Conservation (phyloP, 2,329 filamentous ascomycete genomes). For the Pestalotiopsis sp. region DNA sequence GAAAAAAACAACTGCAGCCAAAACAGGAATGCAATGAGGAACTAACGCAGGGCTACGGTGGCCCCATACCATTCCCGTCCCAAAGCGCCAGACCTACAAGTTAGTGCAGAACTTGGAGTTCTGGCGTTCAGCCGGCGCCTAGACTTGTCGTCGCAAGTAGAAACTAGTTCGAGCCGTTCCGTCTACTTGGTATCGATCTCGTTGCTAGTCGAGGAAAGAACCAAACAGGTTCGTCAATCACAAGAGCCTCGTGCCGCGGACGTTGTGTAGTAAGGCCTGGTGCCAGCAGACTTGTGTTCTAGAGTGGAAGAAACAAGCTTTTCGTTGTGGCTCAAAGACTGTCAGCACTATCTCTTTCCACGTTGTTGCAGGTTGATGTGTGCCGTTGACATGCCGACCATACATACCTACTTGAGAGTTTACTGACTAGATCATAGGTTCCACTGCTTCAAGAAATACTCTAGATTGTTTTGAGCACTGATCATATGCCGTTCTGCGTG, state of each 20-base stretch:
- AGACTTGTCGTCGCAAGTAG: not conserved
- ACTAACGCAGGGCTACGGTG: not conserved
- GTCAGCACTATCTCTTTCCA: too few species aligned
- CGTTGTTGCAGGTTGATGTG: not conserved
- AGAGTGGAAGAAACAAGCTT: not conserved
- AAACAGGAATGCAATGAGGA: not conserved
- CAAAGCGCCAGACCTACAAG: not conserved
- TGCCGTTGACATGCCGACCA: too few species aligned
- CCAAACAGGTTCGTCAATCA: not conserved
- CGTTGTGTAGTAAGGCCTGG: too few species aligned
- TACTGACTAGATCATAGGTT: too few species aligned
- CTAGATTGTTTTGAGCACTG: too few species aligned
- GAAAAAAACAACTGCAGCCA: too few species aligned
- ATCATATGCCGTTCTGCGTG: too few species aligned
- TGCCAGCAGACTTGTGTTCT: too few species aligned
- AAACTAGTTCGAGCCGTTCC: slow-evolving; percentile 2
- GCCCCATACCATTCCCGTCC: not conserved
- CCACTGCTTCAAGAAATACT: too few species aligned
- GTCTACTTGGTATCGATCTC: not conserved
- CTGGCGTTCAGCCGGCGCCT: not conserved
- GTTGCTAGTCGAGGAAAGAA: not conserved
- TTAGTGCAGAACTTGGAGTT: not conserved
- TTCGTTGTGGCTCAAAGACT: too few species aligned
- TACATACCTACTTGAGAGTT: too few species aligned
- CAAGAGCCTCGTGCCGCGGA: too few species aligned